phyloP scores from a whole-genome alignment of 108 stramenopile species.

The Cyclotella atomus region DNA sequence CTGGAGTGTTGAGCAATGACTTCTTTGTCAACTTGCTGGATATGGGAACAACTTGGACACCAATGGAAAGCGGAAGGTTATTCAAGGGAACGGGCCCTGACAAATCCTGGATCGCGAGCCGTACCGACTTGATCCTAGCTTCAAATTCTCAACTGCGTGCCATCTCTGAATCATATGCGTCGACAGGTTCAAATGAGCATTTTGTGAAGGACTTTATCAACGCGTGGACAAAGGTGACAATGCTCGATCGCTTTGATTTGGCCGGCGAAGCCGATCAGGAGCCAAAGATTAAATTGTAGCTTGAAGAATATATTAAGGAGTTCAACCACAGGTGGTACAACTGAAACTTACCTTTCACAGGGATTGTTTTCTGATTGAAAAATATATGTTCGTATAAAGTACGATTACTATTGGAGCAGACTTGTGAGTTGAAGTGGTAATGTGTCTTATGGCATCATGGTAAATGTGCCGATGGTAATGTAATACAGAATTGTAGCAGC shows the following conservation, averaged over 20 bases:
- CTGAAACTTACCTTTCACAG: no score
- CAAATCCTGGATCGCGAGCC: constrained; percentile 54
- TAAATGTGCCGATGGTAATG: no score
- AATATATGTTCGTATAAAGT: no score
- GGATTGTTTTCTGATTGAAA: no score
- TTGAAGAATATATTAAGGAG: no score
- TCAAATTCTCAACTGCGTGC: constrained; percentile 72
- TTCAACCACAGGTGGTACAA: no score
- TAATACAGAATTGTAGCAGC: no score
- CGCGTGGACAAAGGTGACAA: constrained; percentile 74
- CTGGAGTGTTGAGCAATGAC: constrained; percentile 59
- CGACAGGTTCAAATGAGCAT: constrained; percentile 48
- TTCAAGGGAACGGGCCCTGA: constrained; percentile 57
- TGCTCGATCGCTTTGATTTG: constrained; percentile 79
- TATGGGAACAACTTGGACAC: constrained; percentile 54
- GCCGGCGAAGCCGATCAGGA: not conserved
- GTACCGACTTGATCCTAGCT: constrained; percentile 71
- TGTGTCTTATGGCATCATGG: no score
- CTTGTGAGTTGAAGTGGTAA: no score
- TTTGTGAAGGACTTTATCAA: constrained; percentile 65
- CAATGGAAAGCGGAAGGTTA: constrained; percentile 34
- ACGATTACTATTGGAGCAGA: no score
- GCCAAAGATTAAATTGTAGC: constrained; percentile 3
- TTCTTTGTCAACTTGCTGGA: constrained; percentile 74
- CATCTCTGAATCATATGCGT: constrained; percentile 61